phyloP scores from a whole-genome alignment of 768 basidiomycete genomes.

The Termitomyces sp. region DNA sequence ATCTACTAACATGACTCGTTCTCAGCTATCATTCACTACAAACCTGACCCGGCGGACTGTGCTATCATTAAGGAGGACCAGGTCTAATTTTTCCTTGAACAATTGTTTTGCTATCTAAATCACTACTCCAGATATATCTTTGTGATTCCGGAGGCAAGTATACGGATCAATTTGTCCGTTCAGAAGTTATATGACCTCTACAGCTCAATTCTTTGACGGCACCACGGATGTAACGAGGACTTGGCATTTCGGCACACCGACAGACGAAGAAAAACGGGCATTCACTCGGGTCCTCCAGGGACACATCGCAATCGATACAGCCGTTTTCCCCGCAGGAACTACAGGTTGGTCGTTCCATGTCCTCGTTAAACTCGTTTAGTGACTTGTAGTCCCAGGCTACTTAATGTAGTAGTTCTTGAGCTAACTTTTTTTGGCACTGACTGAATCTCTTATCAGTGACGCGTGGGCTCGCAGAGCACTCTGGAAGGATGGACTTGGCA shows the following conservation, averaged over 20 bases:
- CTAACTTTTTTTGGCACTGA: not conserved
- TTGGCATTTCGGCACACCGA: constrained; percentile 88
- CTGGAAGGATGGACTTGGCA: constrained; percentile 87
- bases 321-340: constrained; percentile 77
- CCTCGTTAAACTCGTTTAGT: not conserved
- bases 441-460: constrained; percentile 45
- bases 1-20: not conserved
- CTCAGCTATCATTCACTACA: constrained; percentile 90
- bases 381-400: constrained; percentile 34
- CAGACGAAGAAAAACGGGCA: constrained; percentile 74
- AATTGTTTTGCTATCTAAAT: not conserved
- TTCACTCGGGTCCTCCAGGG: constrained; percentile 92
- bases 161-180: no score
- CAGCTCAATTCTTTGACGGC: constrained; percentile 53
- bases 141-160: constrained; percentile 78
- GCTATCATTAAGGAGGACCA: constrained; percentile 72
- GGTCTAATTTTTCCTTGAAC: constrained; percentile 25
- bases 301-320: constrained; percentile 84
- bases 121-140: constrained; percentile 29
- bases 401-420: constrained; percentile 38
- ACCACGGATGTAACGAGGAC: constrained; percentile 95
- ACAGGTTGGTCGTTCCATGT: constrained; percentile 41
- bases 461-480: constrained; percentile 71
- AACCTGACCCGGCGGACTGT: constrained; percentile 68
- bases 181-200: not conserved